These are phyloP conservation scores for Clonostachys chloroleuca DNA, from an alignment of 2,329 filamentous ascomycete species.

Conservation along the genomic window DNA sequence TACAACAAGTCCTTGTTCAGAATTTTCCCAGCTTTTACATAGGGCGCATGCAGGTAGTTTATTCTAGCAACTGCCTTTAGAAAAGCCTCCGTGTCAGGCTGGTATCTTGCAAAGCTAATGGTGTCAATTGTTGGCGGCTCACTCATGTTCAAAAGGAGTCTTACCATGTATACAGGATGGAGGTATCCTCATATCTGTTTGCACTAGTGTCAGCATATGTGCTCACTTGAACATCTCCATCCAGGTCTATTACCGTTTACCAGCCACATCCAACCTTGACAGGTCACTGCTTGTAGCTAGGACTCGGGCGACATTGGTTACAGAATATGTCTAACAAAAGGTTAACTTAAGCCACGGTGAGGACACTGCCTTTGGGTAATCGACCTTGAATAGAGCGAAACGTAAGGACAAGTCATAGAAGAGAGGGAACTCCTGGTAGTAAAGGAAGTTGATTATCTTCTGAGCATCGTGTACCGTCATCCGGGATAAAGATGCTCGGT, in stretches of 20 bases:
- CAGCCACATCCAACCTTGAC: constrained; percentile 17
- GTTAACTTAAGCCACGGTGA: too few species aligned
- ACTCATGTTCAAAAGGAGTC: neutral
- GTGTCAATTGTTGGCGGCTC: neutral
- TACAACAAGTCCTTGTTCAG: constrained; percentile 30
- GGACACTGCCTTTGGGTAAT: neutral
- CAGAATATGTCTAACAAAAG: constrained; percentile 27
- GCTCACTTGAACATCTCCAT: too few species aligned
- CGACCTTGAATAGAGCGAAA: constrained; percentile 33
- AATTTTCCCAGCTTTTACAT: constrained; percentile 26
- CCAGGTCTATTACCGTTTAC: constrained; percentile 22
- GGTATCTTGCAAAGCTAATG: constrained; percentile 19
- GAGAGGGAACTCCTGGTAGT: constrained; percentile 27
- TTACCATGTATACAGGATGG: constrained; percentile 28
- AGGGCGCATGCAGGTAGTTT: constrained; percentile 31
- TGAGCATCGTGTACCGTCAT: constrained; percentile 41
- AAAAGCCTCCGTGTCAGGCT: constrained; percentile 17
- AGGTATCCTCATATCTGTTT: constrained; percentile 33
- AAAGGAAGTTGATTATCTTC: constrained; percentile 29
- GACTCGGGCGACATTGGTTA: constrained; percentile 28
- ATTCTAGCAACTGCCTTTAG: constrained; percentile 30
- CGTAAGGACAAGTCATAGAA: constrained; percentile 28
- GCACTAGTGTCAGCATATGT: too few species aligned
- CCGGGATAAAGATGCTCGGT: constrained; percentile 25
- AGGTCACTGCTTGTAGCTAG: constrained; percentile 28